These are phyloP conservation scores for Blepharisma japonicum DNA, from an alignment of 73 alveolate species.

Conservation along the genomic window DNA sequence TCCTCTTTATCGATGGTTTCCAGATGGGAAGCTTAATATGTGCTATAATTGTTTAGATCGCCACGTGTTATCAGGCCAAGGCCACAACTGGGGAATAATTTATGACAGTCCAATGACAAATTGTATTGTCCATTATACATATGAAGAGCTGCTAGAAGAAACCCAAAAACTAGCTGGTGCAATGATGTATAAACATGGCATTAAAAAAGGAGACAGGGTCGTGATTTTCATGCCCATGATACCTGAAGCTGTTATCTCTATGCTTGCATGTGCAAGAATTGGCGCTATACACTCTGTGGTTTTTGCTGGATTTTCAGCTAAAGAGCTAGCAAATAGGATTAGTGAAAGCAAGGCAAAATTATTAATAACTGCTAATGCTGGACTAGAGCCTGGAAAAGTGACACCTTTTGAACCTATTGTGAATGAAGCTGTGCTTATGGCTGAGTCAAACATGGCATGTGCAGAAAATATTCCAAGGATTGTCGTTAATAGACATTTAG, in stretches of 20 bases:
- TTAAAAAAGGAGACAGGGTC: slow-evolving; percentile 88
- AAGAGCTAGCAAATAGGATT: slow-evolving; percentile 89
- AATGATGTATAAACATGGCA: slow-evolving; percentile 55
- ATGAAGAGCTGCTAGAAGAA: background rate
- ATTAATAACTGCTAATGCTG: slow-evolving; percentile 91
- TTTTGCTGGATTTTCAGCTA: slow-evolving; percentile 98
- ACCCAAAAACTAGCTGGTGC: background rate
- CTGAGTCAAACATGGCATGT: slow-evolving; percentile 36
- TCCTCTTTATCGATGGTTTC: slow-evolving; percentile 88
- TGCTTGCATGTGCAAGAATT: slow-evolving; percentile 96
- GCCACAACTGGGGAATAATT: slow-evolving; percentile 66
- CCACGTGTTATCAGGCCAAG: slow-evolving; percentile 78
- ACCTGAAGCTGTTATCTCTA: slow-evolving; percentile 96
- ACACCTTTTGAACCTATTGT: slow-evolving; percentile 80
- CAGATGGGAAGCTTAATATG: slow-evolving; percentile 89
- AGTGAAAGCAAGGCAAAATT: slow-evolving; percentile 88
- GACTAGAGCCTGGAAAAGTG: slow-evolving; percentile 89
- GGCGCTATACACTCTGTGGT: slow-evolving; percentile 99
- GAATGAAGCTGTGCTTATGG: slow-evolving; percentile 78
- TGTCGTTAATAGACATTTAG: no score
- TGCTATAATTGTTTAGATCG: slow-evolving; percentile 98
- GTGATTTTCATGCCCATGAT: slow-evolving; percentile 99
- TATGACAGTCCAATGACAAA: slow-evolving; percentile 79
- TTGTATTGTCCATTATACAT: background rate
- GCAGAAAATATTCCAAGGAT: background rate